A percentile compares a stretch with the other conserved stretches of the same genome.
Conservation (phyloP, 2,329 filamentous ascomycete genomes). For the Ophiognomonia clavigignenti-juglandacearum region DNA sequence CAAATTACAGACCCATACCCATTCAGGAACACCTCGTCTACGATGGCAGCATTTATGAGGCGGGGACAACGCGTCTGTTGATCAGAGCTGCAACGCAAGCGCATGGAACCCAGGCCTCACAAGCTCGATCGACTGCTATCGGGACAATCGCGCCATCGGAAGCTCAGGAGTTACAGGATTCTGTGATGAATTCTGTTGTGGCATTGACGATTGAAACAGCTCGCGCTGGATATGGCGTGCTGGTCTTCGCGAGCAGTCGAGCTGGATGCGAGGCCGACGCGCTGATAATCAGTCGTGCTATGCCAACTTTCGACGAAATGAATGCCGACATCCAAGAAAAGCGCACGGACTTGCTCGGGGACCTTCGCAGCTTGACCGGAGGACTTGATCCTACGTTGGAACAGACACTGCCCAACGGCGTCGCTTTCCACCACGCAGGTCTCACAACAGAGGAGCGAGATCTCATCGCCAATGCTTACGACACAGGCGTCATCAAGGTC, state of each 20-base stretch:
- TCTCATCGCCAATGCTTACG: conserved; percentile 65
- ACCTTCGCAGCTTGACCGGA: conserved; percentile 60
- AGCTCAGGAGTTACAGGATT: conserved; percentile 58
- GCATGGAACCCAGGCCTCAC: conserved; percentile 19
- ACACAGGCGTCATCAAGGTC: conserved; percentile 61
- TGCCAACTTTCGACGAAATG: conserved; percentile 48
- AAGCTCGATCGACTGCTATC: conserved; percentile 32
- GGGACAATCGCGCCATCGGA: conserved; percentile 50
- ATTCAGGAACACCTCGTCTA: conserved; percentile 71
- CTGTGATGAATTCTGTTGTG: conserved; percentile 66
- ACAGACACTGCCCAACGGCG: conserved; percentile 60
- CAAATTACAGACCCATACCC: conserved; percentile 68
- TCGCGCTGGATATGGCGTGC: conserved; percentile 61
- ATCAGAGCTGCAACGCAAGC: conserved; percentile 54
- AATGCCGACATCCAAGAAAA: conserved; percentile 47
- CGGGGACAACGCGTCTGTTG: conserved; percentile 52
- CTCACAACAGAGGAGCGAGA: conserved; percentile 73
- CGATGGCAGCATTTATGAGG: conserved; percentile 62
- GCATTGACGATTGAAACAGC: conserved; percentile 66
- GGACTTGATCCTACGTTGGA: conserved; percentile 63
- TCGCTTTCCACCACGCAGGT: conserved; percentile 71
- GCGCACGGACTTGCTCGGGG: conserved; percentile 59
- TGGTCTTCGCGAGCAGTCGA: conserved; percentile 71
- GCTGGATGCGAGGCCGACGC: conserved; percentile 64
- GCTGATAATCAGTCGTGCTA: conserved; percentile 60